phyloP scores from a whole-genome alignment of 768 basidiomycete species.

The Boletellus ananiceps region DNA sequence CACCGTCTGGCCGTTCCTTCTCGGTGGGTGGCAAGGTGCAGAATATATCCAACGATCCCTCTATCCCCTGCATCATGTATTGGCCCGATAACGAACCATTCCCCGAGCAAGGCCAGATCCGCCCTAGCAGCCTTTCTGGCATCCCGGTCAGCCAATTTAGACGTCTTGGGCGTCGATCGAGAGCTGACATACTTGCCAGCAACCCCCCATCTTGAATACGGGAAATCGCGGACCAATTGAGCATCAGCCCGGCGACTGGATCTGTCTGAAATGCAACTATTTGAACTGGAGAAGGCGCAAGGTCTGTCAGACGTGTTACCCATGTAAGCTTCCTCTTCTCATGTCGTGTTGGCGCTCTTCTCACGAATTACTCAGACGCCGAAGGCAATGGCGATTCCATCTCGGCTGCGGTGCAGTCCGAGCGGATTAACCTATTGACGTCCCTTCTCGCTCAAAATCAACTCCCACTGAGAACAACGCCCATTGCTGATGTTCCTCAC shows the following conservation, averaged over 20 bases:
- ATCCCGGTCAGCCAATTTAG: slow-evolving; percentile 41
- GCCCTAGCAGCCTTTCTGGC: slow-evolving; percentile 53
- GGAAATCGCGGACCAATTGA: slow-evolving; percentile 86
- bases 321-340: slow-evolving; percentile 49
- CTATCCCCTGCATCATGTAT: slow-evolving; percentile 75
- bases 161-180: background rate
- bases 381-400: slow-evolving; percentile 88
- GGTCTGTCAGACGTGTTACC: slow-evolving; percentile 85
- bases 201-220: slow-evolving; percentile 84
- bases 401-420: slow-evolving; percentile 78
- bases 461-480: slow-evolving; percentile 20
- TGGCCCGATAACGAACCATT: slow-evolving; percentile 89
- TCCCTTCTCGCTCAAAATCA: slow-evolving; percentile 64
- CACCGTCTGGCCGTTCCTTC: slow-evolving; percentile 77
- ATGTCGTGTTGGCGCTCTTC: slow-evolving; percentile 6
- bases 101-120: slow-evolving; percentile 75
- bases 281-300: slow-evolving; percentile 84
- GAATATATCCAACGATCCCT: slow-evolving; percentile 70
- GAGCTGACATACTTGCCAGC: slow-evolving; percentile 36
- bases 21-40: slow-evolving; percentile 74
- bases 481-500: slow-evolving; percentile 24
- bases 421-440: slow-evolving; percentile 75
- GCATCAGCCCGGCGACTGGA: slow-evolving; percentile 80
- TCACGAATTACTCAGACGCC: slow-evolving; percentile 48
- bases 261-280: slow-evolving; percentile 82